These are phyloP conservation scores for Boletus patriciae DNA, from an alignment of 768 basidiomycete genomes.

Conservation along the genomic window DNA sequence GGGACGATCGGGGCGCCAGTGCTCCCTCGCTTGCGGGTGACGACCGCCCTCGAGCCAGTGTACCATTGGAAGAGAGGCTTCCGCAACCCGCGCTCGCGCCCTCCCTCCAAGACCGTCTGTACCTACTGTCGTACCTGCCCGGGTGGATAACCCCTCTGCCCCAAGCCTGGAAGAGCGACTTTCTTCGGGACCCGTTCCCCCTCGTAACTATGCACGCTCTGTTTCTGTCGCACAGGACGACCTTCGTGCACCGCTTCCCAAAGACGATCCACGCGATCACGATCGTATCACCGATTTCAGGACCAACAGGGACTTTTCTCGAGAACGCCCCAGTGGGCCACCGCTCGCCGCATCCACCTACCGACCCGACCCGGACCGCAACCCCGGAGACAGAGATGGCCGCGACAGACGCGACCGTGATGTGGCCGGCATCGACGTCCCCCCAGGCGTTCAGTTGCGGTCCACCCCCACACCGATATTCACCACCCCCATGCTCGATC, in stretches of 20 bases:
- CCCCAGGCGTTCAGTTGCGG: constrained; percentile 24
- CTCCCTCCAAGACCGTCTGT: constrained; percentile 39
- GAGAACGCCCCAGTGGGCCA: constrained; percentile 34
- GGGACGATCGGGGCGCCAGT: constrained; percentile 31
- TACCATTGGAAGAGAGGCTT: constrained; percentile 42
- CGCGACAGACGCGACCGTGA: constrained; percentile 41
- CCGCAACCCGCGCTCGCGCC: constrained; percentile 34
- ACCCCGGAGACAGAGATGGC: constrained; percentile 32
- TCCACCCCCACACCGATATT: constrained; percentile 16
- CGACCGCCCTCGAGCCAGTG: constrained; percentile 27
- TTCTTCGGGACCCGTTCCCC: constrained; percentile 29
- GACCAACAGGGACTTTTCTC: constrained; percentile 34
- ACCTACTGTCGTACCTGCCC: constrained; percentile 11
- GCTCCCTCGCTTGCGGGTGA: constrained; percentile 21
- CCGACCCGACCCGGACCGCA: constrained; percentile 41
- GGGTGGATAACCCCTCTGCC: constrained; percentile 27
- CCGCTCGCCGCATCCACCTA: constrained; percentile 27
- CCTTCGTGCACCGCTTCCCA: constrained; percentile 30
- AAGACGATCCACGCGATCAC: constrained; percentile 32
- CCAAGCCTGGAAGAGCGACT: constrained; percentile 45
- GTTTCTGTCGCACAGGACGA: no score
- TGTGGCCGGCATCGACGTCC: constrained; percentile 35
- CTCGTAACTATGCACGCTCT: no score
- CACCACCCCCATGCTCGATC: constrained; percentile 34
- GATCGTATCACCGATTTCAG: constrained; percentile 27